Percentiles rank a stretch among this genome's conserved stretches.
Evolutionary conservation across 495 filamentous ascomycete species (phyloP).

Genomic region (Oidiodendron maius): DNA sequence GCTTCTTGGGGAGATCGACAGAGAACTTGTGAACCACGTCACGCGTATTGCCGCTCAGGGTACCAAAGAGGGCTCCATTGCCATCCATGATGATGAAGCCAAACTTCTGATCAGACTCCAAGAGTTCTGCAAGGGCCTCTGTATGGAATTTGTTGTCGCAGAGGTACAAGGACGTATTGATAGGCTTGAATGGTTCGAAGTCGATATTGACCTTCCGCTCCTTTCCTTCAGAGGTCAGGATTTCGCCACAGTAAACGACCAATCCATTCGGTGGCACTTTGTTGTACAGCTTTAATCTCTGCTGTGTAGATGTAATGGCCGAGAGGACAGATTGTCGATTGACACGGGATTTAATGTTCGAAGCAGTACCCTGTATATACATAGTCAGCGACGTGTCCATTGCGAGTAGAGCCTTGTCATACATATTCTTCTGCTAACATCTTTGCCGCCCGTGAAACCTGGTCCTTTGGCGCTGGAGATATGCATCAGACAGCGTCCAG

Average conservation of each 20-base stretch:
- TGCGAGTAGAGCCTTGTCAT: slow-evolving; percentile 28
- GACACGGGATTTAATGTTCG: slow-evolving; percentile 98
- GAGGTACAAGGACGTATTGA: slow-evolving; percentile 97
- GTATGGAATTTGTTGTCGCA: slow-evolving; percentile 99
- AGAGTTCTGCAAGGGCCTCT: slow-evolving; percentile 88
- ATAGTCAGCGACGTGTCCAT: slow-evolving; percentile 18
- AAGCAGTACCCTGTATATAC: slow-evolving; percentile 78
- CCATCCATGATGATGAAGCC: slow-evolving; percentile 99
- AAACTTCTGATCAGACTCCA: slow-evolving; percentile 98
- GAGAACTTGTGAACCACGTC: slow-evolving; percentile 96
- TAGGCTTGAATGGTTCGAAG: slow-evolving; percentile 99
- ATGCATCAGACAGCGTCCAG: slow-evolving; percentile 7
- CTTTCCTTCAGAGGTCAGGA: slow-evolving; percentile 96
- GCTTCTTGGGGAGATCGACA: slow-evolving; percentile 98
- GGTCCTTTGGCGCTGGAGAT: slow-evolving; percentile 83
- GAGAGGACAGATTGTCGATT: slow-evolving; percentile 96
- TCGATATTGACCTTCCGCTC: slow-evolving; percentile 99
- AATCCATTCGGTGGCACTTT: slow-evolving; percentile 96
- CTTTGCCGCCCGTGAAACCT: slow-evolving; percentile 91
- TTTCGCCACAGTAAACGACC: slow-evolving; percentile 99
- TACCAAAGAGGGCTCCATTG: slow-evolving; percentile 95
- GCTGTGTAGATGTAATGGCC: slow-evolving; percentile 97
- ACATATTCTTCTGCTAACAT: slow-evolving; percentile 99
- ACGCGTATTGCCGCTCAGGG: slow-evolving; percentile 90
- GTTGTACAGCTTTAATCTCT: slow-evolving; percentile 96